phyloP scores from a whole-genome alignment of 2,329 filamentous ascomycete species.

The Venturia carpophila region DNA sequence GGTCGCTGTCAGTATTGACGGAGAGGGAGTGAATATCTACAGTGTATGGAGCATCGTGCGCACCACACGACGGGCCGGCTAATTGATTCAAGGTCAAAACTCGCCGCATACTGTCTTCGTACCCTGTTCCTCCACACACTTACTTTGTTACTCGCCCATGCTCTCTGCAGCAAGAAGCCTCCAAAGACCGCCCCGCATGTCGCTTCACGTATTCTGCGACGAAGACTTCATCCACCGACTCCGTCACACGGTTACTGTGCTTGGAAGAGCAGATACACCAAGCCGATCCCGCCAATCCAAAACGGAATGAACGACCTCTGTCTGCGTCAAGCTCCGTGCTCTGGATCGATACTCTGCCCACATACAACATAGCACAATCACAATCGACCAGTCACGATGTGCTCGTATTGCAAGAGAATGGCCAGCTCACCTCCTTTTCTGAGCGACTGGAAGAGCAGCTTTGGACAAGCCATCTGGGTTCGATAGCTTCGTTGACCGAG shows the following conservation, averaged over 20 bases:
- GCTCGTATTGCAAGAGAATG: slow-evolving; percentile 52
- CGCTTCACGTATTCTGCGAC: slow-evolving; percentile 51
- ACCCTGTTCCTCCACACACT: slow-evolving; percentile 53
- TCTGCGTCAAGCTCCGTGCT: slow-evolving; percentile 23
- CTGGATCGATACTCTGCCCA: slow-evolving; percentile 29
- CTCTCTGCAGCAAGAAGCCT: slow-evolving; percentile 47
- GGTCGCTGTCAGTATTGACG: slow-evolving; percentile 51
- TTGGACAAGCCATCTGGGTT: slow-evolving; percentile 28
- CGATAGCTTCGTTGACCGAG: slow-evolving; percentile 16
- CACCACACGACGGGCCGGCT: background rate
- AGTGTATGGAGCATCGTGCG: slow-evolving; percentile 39
- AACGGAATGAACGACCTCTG: slow-evolving; percentile 22
- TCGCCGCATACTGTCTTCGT: slow-evolving; percentile 52
- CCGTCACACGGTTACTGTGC: slow-evolving; percentile 44
- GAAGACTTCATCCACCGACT: slow-evolving; percentile 37
- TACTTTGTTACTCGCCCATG: slow-evolving; percentile 50
- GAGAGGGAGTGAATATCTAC: slow-evolving; percentile 55
- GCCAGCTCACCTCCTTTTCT: slow-evolving; percentile 53
- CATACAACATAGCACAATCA: slow-evolving; percentile 22
- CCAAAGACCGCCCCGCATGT: slow-evolving; percentile 36
- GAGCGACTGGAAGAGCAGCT: slow-evolving; percentile 39
- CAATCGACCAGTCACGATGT: slow-evolving; percentile 37
- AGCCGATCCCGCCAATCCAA: slow-evolving; percentile 26
- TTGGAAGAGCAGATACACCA: slow-evolving; percentile 44
- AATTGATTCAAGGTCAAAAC: slow-evolving; percentile 45